These are phyloP conservation scores for Colletotrichum falcatum DNA, from an alignment of 2,329 filamentous ascomycete species.

Conservation along the genomic window DNA sequence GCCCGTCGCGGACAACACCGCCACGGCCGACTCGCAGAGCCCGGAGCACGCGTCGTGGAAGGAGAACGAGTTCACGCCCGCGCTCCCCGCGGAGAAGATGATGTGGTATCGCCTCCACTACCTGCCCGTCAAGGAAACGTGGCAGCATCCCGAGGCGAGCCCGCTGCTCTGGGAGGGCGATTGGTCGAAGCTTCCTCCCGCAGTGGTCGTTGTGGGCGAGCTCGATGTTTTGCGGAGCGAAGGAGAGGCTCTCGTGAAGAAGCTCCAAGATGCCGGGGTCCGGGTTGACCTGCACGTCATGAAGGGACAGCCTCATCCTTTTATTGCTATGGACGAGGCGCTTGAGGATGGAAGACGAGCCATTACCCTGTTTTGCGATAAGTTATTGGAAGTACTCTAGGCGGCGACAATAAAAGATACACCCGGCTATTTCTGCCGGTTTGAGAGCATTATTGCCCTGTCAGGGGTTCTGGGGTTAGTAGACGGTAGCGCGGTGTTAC, in stretches of 20 bases:
- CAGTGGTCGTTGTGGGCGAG: slow-evolving; percentile 65
- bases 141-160: slow-evolving; percentile 64
- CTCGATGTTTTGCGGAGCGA: slow-evolving; percentile 68
- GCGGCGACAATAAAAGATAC: neutral
- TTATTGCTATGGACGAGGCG: slow-evolving; percentile 68
- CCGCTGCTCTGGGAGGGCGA: slow-evolving; percentile 63
- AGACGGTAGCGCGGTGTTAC: neutral
- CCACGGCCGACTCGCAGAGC: slow-evolving; percentile 55
- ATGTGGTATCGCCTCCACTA: slow-evolving; percentile 71
- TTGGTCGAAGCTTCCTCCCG: slow-evolving; percentile 62
- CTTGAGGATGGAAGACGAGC: slow-evolving; percentile 63
- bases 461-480: neutral
- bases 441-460: neutral
- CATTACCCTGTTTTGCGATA: slow-evolving; percentile 58
- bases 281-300: slow-evolving; percentile 61
- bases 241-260: slow-evolving; percentile 63
- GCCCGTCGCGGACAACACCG: slow-evolving; percentile 70
- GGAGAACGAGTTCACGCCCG: slow-evolving; percentile 62
- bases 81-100: slow-evolving; percentile 68
- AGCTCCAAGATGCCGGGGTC: slow-evolving; percentile 60
- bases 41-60: slow-evolving; percentile 60
- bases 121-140: slow-evolving; percentile 59
- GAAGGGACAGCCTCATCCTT: slow-evolving; percentile 68
- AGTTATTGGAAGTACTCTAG: slow-evolving; percentile 22
- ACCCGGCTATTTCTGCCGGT: neutral